phyloP scores from a whole-genome alignment of 2,329 filamentous ascomycete genomes.

The Tolypocladium inflatum region DNA sequence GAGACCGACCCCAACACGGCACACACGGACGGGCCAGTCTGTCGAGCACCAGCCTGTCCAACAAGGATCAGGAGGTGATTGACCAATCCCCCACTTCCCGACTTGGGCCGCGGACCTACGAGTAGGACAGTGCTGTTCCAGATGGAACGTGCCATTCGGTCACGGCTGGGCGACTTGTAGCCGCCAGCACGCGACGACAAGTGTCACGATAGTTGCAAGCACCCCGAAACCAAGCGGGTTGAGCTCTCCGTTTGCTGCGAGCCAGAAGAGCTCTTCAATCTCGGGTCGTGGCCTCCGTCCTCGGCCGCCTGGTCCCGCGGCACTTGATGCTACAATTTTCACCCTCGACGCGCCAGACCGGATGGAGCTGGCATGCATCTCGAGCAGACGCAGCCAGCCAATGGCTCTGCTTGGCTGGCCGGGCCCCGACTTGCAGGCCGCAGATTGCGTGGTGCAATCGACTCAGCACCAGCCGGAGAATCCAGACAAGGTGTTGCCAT shows the following conservation, averaged over 20 bases:
- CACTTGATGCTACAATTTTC: background rate
- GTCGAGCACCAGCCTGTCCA: background rate
- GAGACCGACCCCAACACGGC: background rate
- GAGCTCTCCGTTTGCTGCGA: background rate
- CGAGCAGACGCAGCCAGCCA: background rate
- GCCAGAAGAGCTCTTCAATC: background rate
- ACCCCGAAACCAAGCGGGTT: background rate
- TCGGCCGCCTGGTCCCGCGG: background rate
- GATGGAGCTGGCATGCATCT: background rate
- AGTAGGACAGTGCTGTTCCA: background rate
- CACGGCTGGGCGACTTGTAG: background rate
- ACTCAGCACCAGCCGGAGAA: background rate
- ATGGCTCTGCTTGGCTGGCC: background rate
- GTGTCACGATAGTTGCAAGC: background rate
- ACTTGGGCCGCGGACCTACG: background rate
- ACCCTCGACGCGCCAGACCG: background rate
- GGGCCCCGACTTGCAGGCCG: background rate
- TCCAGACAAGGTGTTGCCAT: background rate
- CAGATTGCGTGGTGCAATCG: background rate
- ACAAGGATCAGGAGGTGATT: background rate
- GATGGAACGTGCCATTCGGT: background rate
- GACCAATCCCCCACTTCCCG: constrained; percentile 2
- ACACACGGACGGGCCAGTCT: background rate
- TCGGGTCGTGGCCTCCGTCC: background rate
- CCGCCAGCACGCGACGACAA: background rate